phyloP scores from a whole-genome alignment of 768 basidiomycete species.

The Boletus subparvulus region DNA sequence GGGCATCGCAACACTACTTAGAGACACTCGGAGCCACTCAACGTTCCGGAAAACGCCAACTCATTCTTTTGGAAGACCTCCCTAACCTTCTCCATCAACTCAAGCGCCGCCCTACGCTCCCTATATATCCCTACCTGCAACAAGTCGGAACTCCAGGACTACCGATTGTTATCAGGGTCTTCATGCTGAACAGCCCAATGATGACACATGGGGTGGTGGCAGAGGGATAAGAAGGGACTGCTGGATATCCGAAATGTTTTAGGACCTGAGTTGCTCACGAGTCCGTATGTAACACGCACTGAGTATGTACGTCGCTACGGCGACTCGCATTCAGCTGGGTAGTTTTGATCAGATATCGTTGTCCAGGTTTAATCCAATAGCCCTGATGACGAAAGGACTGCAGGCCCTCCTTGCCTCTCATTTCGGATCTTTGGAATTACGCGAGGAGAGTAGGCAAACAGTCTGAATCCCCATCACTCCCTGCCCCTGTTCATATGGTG shows the following conservation, averaged over 20 bases:
- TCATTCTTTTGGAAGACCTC: conserved; percentile 85
- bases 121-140: conserved; percentile 41
- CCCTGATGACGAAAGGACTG: conserved; percentile 79
- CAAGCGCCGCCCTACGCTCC: conserved; percentile 56
- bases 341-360: too few relatives aligned
- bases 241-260: conserved; percentile 71
- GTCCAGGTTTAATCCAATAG: conserved; percentile 77
- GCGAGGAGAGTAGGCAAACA: conserved; percentile 20
- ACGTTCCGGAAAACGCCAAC: conserved; percentile 39
- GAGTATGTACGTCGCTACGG: conserved; percentile 46
- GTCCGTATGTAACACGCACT: conserved; percentile 78
- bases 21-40: conserved; percentile 3
- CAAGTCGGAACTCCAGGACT: conserved; percentile 28
- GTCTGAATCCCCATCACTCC: too few relatives aligned
- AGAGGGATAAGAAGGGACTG: conserved; percentile 51
- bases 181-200: conserved; percentile 59
- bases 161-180: conserved; percentile 77
- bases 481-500: too few relatives aligned
- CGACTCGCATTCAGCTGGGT: neutral
- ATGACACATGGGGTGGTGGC: conserved; percentile 49
- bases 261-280: conserved; percentile 63
- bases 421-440: conserved; percentile 36
- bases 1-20: conserved; percentile 6
- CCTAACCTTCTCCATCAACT: conserved; percentile 80
- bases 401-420: conserved; percentile 54